Percentiles rank a stretch among this genome's conserved stretches.
These are phyloP conservation scores for Fraxinus anomala DNA, from an alignment of 257 asterid genomes.

Conservation along the genomic window DNA sequence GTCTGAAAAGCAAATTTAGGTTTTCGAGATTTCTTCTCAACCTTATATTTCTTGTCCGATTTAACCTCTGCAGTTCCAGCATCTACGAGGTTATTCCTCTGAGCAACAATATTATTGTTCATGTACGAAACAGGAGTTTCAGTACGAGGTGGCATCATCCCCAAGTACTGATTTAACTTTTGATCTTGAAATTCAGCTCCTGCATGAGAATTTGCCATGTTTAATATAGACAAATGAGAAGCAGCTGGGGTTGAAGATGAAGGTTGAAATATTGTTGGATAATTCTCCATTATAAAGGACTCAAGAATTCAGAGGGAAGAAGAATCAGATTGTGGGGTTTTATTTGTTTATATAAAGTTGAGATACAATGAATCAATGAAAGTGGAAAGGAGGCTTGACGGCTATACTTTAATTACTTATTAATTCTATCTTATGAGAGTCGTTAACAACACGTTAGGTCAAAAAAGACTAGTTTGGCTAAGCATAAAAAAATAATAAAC, in stretches of 20 bases:
- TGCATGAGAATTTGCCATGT: constrained; percentile 10
- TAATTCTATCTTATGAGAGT: constrained; percentile 12
- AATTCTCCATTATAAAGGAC: constrained; percentile 38
- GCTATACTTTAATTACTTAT: neutral
- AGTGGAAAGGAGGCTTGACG: constrained; percentile 47
- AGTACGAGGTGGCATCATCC: constrained; percentile 14
- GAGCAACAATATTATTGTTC: constrained; percentile 9
- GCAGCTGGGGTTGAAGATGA: constrained; percentile 32
- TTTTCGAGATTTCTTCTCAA: constrained; percentile 30
- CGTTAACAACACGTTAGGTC: constrained; percentile 51
- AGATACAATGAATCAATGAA: constrained; percentile 16
- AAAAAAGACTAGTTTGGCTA: constrained; percentile 6
- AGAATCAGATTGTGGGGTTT: constrained; percentile 3
- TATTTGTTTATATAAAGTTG: constrained; percentile 8
- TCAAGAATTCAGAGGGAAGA: constrained; percentile 11
- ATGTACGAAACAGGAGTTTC: constrained; percentile 25
- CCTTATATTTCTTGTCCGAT: constrained; percentile 31
- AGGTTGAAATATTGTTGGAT: constrained; percentile 33
- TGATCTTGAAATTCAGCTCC: neutral
- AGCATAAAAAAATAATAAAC: no score
- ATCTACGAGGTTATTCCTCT: constrained; percentile 16
- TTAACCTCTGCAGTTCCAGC: constrained; percentile 26
- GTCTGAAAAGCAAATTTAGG: constrained; percentile 47
- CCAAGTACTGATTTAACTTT: constrained; percentile 17
- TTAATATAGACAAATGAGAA: constrained; percentile 24